A percentile compares a stretch with the other conserved stretches of the same genome.
These are phyloP conservation scores for Vanrija pseudolonga DNA, from an alignment of 1,284 basidiomycete species.

Conservation along the genomic window DNA sequence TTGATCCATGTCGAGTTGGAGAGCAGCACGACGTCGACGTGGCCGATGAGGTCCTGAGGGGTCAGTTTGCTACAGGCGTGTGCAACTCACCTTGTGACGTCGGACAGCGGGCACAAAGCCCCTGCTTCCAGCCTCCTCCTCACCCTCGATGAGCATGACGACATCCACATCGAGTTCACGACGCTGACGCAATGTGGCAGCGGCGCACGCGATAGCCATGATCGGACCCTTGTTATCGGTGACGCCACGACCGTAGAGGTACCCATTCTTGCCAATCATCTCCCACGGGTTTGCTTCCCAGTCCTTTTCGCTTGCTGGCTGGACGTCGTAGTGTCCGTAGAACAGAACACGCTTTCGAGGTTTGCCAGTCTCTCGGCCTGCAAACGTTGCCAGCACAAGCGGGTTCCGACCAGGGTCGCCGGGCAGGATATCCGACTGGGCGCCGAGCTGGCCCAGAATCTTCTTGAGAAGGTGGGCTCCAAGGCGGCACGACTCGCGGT, in stretches of 20 bases:
- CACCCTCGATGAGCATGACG: conserved; percentile 89
- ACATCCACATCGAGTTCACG: conserved; percentile 79
- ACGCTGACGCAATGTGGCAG: conserved; percentile 68
- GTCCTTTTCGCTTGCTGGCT: conserved; percentile 65
- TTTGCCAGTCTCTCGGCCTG: conserved; percentile 55
- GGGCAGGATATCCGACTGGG: conserved; percentile 60
- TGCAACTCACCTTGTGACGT: conserved; percentile 58
- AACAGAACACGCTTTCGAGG: conserved; percentile 67
- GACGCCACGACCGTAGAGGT: conserved; percentile 88
- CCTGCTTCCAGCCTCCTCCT: conserved; percentile 87
- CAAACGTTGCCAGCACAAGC: conserved; percentile 79
- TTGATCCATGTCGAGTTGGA: conserved; percentile 95
- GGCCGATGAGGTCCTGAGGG: conserved; percentile 66
- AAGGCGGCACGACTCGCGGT: conserved; percentile 78
- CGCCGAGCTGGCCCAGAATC: conserved; percentile 78
- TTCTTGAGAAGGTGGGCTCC: conserved; percentile 86
- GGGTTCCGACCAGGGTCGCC: conserved; percentile 66
- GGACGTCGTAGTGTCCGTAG: conserved; percentile 92
- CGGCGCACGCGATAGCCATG: conserved; percentile 84
- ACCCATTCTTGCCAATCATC: conserved; percentile 76
- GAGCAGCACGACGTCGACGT: conserved; percentile 79
- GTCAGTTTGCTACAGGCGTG: background rate
- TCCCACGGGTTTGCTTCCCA: conserved; percentile 86
- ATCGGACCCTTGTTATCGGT: conserved; percentile 93
- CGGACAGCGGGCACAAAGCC: conserved; percentile 76